Evolutionary conservation across 352 stramenopile genomes (phyloP), one percentile per base, ranked within the genome.

Genomic region (Pythium guiyangense): DNA sequence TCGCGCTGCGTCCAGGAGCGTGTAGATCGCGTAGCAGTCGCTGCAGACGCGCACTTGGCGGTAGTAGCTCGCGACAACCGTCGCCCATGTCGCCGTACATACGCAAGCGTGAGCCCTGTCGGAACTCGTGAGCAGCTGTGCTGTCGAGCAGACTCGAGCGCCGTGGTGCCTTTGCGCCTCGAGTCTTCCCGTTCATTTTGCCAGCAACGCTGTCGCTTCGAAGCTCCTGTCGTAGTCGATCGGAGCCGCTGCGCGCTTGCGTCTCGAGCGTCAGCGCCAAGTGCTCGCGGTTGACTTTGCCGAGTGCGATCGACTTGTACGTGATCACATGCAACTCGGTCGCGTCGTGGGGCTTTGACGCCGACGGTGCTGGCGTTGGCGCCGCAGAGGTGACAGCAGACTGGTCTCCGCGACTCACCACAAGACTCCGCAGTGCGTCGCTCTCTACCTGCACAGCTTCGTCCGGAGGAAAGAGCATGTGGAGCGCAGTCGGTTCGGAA

Each of bases 11-110:
- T 96, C 87, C 20, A 98, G 67, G 43, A 95, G 64, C 27, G 72
- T 64, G 73, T 98, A 97, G 27, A 97, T 76, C 62, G 77, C 75
- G 58, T 84, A 93, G 71, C 91, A 98, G 53, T 87, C 70, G 17
- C 34, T 31, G 54, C 91, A 97, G 11, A 98, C 90, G 17, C 79
- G 70, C 27, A 96, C 80, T 46, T 93, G 76, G 25, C 83, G 75
- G 54, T 96, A 96, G 49, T 87, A 88, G 48, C 87, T 92, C 9
- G 82, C 74, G 2, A 84, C 63, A 22, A 22, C 73, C 66, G 14
- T 86, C 79, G 10, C 56, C 51, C 51, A 87, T 62, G 39, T 84
- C 74, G 17, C 74, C 75, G 34, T 75, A 85, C 26, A 85, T 59
- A 2, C 76, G 74, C 6, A 71, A 59, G 9, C 78, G 68, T 1